Conservation (phyloP, 805 yeast species). For the Pichia eremophila region DNA sequence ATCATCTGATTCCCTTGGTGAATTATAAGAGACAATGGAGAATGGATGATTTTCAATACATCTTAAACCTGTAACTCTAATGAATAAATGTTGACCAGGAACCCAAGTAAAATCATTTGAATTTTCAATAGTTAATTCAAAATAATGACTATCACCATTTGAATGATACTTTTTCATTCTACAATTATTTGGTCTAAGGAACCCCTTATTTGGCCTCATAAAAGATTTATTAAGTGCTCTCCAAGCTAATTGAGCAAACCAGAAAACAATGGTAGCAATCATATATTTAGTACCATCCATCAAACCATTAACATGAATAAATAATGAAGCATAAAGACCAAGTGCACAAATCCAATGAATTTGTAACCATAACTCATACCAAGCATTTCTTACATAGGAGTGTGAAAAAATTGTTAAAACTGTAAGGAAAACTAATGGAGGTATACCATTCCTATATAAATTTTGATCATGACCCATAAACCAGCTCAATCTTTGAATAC, state of each 20-base stretch:
- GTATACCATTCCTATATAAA: conserved; percentile 33
- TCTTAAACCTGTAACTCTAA: conserved; percentile 36
- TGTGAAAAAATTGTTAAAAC: conserved; percentile 36
- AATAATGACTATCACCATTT: conserved; percentile 26
- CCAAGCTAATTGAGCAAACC: conserved; percentile 40
- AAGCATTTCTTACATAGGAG: conserved; percentile 28
- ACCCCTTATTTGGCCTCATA: conserved; percentile 33
- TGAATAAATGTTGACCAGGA: conserved; percentile 48
- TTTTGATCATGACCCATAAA: conserved; percentile 17
- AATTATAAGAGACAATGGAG: conserved; percentile 33
- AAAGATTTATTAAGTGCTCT: conserved; percentile 37
- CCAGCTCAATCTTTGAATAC: conserved; percentile 21
- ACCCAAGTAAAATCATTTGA: conserved; percentile 34
- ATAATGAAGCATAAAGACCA: conserved; percentile 38
- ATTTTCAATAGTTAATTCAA: conserved; percentile 28
- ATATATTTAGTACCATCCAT: conserved; percentile 34
- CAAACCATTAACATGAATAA: conserved; percentile 32
- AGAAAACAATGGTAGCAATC: conserved; percentile 42
- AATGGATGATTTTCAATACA: conserved; percentile 49
- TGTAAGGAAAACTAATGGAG: conserved; percentile 37
- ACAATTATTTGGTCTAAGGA: conserved; percentile 21
- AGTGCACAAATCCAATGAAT: conserved; percentile 45
- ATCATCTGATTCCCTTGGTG: conserved; percentile 15
- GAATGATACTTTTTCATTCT: conserved; percentile 22
- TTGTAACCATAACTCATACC: conserved; percentile 42